A percentile compares a stretch with the other conserved stretches of the same genome.
phyloP scores from a whole-genome alignment of 345 rosid genomes.

The Aethionema arabicum region DNA sequence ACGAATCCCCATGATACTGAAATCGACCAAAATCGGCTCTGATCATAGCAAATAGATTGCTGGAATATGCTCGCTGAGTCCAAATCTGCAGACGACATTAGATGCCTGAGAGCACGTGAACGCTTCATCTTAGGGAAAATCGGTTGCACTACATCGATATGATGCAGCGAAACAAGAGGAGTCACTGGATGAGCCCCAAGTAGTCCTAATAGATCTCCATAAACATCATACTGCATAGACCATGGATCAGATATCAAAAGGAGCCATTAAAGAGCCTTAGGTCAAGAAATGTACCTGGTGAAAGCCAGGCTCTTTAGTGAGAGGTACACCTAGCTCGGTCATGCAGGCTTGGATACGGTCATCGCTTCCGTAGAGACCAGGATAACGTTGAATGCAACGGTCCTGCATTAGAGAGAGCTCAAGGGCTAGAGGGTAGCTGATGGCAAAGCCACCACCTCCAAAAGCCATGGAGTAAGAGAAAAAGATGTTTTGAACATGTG shows the following conservation, averaged over 20 bases:
- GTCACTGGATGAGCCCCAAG: constrained; percentile 76
- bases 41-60: constrained; percentile 79
- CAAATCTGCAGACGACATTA: constrained; percentile 51
- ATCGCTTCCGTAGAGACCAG: constrained; percentile 77
- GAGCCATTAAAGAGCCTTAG: background rate
- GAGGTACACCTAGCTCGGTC: constrained; percentile 81
- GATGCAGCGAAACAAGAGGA: constrained; percentile 74
- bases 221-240: constrained; percentile 65
- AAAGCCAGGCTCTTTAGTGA: constrained; percentile 72
- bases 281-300: constrained; percentile 56
- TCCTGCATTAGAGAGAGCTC: constrained; percentile 75
- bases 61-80: constrained; percentile 82
- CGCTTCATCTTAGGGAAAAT: constrained; percentile 61
- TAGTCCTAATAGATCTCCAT: constrained; percentile 70
- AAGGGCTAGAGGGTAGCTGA: constrained; percentile 68
- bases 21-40: constrained; percentile 61
- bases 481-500: constrained; percentile 73
- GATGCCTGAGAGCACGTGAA: constrained; percentile 50
- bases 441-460: constrained; percentile 88
- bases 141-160: constrained; percentile 74
- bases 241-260: background rate
- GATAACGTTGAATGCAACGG: constrained; percentile 72
- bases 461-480: constrained; percentile 80
- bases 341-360: constrained; percentile 86
- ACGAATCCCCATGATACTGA: constrained; percentile 83